A percentile compares a stretch with the other conserved stretches of the same genome.
phyloP scores from a whole-genome alignment of 768 basidiomycete genomes.

The Peribolospora kevripleyi region DNA sequence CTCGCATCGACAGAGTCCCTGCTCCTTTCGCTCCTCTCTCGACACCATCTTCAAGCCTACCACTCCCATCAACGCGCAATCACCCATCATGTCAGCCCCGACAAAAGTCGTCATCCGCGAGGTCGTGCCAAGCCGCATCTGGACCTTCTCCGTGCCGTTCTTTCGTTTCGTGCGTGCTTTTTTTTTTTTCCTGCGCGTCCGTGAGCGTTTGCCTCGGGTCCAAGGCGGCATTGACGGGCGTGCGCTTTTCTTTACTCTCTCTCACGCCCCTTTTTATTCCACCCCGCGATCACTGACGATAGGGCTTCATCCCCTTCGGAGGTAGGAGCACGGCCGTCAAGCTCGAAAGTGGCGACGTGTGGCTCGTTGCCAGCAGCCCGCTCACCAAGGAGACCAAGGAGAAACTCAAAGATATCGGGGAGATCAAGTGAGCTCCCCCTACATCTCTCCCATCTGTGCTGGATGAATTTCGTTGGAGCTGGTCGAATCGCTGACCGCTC shows the following conservation, averaged over 20 bases:
- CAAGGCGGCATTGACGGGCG: no score
- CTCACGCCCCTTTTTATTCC: conserved; percentile 25
- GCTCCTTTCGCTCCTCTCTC: no score
- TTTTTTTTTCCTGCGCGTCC: background rate
- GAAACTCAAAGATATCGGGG: conserved; percentile 38
- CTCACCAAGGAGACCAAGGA: conserved; percentile 38
- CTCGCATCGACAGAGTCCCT: no score
- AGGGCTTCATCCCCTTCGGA: conserved; percentile 45
- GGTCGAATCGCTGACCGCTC: background rate
- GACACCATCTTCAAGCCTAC: no score
- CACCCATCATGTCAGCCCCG: background rate
- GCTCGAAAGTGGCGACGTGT: conserved; percentile 42
- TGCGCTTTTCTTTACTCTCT: background rate
- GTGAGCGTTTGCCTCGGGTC: background rate
- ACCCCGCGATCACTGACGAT: conserved; percentile 22
- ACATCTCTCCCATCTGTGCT: conserved; percentile 3
- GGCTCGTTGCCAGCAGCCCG: conserved; percentile 61
- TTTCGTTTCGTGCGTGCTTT: background rate
- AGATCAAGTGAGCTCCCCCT: conserved; percentile 31
- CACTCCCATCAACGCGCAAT: no score
- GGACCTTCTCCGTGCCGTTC: conserved; percentile 19
- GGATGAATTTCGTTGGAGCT: background rate
- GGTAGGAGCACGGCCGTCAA: conserved; percentile 62
- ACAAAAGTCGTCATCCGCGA: conserved; percentile 15
- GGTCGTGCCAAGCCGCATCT: conserved; percentile 19